Evolutionary conservation across 2,329 filamentous ascomycete genomes (phyloP).

Genomic region (Coniochaeta hoffmannii): DNA sequence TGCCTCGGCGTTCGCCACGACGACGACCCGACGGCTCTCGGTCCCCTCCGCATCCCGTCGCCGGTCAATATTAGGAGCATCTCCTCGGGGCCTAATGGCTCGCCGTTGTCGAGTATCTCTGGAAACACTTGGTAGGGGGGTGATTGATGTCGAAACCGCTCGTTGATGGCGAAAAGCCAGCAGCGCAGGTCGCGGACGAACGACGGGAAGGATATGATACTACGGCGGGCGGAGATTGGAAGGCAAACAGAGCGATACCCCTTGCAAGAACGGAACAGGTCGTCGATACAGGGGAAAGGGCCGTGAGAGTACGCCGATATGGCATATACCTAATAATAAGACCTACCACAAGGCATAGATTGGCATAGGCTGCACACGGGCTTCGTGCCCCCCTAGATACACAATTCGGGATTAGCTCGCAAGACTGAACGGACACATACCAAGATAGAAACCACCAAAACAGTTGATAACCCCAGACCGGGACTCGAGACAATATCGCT

Average conservation of each 20-base stretch:
- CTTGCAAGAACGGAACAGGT: not conserved
- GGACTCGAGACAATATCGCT: not conserved
- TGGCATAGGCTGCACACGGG: not conserved
- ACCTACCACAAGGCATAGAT: not conserved
- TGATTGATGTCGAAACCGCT: not conserved
- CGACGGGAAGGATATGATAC: not conserved
- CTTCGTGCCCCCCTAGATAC: not conserved
- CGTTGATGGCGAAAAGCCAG: not conserved
- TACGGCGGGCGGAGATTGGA: not conserved
- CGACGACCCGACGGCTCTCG: slow-evolving; percentile 12
- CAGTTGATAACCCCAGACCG: not conserved
- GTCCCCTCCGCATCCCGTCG: slow-evolving; percentile 11
- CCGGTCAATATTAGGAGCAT: slow-evolving; percentile 13
- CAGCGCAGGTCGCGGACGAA: not conserved
- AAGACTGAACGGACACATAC: not conserved
- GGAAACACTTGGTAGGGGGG: not conserved
- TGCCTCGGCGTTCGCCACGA: slow-evolving; percentile 36
- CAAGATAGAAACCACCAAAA: not conserved
- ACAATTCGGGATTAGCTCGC: not conserved
- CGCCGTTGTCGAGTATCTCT: not conserved
- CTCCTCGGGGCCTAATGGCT: not conserved
- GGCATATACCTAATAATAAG: not conserved
- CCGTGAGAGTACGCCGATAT: not conserved
- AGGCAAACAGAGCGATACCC: not conserved
- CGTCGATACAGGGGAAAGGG: not conserved